phyloP scores from a whole-genome alignment of 176 grass and related monocot species.

The Lolium rigidum region DNA sequence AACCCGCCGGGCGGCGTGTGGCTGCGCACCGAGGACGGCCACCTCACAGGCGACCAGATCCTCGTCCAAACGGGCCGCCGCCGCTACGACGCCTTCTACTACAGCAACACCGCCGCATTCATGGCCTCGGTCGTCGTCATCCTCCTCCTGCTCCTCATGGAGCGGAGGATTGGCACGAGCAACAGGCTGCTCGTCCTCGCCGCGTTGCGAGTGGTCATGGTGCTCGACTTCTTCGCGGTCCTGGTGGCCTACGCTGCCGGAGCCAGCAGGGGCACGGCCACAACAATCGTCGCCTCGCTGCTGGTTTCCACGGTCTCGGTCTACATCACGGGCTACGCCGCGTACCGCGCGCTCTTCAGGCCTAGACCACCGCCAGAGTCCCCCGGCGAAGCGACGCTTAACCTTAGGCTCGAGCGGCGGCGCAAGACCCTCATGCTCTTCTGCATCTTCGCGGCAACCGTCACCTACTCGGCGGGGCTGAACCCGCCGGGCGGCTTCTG shows the following conservation, averaged over 20 bases:
- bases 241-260: conserved; percentile 32
- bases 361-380: not conserved
- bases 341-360: not conserved
- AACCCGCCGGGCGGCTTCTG: conserved; percentile 40
- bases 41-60: not conserved
- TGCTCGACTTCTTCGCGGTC: not conserved
- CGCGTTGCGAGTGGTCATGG: not conserved
- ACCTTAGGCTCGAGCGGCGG: not conserved
- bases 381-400: not conserved
- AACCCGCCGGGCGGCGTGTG: conserved; percentile 7
- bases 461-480: conserved; percentile 13
- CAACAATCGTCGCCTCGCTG: not conserved
- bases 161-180: not conserved
- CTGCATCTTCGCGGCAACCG: not conserved
- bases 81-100: conserved; percentile 8
- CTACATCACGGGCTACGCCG: not conserved
- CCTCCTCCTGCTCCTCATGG: conserved; percentile 34
- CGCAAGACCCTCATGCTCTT: not conserved
- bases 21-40: not conserved
- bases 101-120: not conserved
- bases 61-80: not conserved
- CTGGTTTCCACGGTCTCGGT: not conserved
- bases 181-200: not conserved
- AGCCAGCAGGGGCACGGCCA: not conserved
- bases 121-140: conserved; percentile 21